Base-by-base conservation (phyloP, 306 rosid species). In the Chamaecrista fasciculata region DNA sequence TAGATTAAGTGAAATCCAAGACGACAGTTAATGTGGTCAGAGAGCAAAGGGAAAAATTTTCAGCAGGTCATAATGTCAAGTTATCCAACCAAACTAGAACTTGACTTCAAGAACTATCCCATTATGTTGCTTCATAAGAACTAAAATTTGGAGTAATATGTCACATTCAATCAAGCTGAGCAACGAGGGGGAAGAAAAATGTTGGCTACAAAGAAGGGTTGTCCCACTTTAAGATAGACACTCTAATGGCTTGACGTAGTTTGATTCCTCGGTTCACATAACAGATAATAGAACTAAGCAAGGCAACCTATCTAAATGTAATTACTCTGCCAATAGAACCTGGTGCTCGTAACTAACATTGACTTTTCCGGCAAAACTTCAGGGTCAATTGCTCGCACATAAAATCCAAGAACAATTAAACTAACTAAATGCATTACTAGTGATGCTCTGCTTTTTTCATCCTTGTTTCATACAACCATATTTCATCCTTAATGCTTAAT, bases 71-170 rank as follows among this genome's bases (percentile, higher is more conserved):
- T 20, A 58, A 2, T n/a, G n/a, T n/a, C n/a, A n/a, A n/a, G n/a
- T n/a, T 15, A 55, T 69, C 64, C 15, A 64, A 23, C 46, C 8
- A 16, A 40, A 56, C 74, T 42, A 72, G 37, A 44, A 65, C 40
- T 44, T 43, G 46, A 50, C 75, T 46, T 40, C 49, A 12, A 20
- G 44, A 58, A 65, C 40, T 56, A 56, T 5, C 40, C n/a, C 47
- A 34, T 9, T 12, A 63, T 23, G 49, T 33, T 49, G 10, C 34
- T 31, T 70, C 50, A 33, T 26, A 21, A 62, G 51, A 66, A 40
- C 59, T 23, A 42, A 3, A 51, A 55, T 26, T 20, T 26, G 37
- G 34, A 23, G 61, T 4, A 31, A 23, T 1, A 64, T 46, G 69
- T 25, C 46, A 25, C 20, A n/a, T 56, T 25, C 62, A 50, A 25